Conservation (phyloP, 2,329 filamentous ascomycete genomes). For the Hirsutella minnesotensis region DNA sequence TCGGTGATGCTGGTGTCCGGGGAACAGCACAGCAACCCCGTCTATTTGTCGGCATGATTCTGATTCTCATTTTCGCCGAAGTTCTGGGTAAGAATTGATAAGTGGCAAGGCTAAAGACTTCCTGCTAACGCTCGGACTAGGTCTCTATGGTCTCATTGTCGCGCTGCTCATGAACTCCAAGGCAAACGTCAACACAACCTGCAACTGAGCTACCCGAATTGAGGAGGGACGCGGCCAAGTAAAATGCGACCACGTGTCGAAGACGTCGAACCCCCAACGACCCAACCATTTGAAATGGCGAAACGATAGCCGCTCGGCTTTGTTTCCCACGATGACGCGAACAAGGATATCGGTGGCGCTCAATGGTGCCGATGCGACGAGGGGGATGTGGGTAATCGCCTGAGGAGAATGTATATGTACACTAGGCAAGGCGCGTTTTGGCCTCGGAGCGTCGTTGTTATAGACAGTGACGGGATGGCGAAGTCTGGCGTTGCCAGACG, state of each 20-base stretch:
- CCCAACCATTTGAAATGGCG: constrained; percentile 6
- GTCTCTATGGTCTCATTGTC: constrained; percentile 98
- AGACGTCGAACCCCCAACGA: constrained; percentile 8
- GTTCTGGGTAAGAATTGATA: constrained; percentile 63
- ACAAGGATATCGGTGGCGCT: not conserved
- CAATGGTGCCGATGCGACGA: not conserved
- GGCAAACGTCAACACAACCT: constrained; percentile 51
- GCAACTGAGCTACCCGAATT: constrained; percentile 26
- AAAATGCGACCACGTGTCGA: constrained; percentile 22
- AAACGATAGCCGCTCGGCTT: constrained; percentile 12
- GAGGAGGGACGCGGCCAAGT: constrained; percentile 16
- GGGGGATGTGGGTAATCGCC: constrained; percentile 2
- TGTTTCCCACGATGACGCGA: constrained; percentile 5
- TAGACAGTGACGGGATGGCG: constrained; percentile 32
- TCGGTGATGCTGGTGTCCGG: constrained; percentile 79
- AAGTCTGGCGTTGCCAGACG: constrained; percentile 30
- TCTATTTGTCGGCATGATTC: constrained; percentile 93
- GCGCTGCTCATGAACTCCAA: constrained; percentile 99
- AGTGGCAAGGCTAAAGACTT: not conserved
- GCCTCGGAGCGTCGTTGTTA: constrained; percentile 28
- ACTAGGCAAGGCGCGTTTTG: constrained; percentile 35
- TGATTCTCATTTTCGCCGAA: constrained; percentile 99
- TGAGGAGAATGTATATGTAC: constrained; percentile 30
- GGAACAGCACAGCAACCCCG: constrained; percentile 75
- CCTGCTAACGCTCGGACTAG: constrained; percentile 27